These are phyloP conservation scores for Areca catechu DNA, from an alignment of 176 grass and related monocot species.

Conservation along the genomic window DNA sequence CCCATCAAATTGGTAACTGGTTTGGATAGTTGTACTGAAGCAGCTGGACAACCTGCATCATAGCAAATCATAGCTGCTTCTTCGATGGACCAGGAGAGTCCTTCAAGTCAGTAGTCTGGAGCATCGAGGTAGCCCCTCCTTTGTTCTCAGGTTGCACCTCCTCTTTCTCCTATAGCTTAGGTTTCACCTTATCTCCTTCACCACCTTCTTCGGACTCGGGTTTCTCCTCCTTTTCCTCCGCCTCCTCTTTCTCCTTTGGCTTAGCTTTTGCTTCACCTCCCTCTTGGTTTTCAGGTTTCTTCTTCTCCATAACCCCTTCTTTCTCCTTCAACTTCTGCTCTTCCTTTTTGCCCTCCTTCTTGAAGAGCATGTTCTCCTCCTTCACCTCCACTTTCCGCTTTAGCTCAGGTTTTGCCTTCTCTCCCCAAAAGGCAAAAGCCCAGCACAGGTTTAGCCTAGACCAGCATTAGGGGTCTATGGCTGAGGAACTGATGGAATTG, in stretches of 20 bases:
- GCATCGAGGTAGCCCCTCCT: constrained; percentile 42
- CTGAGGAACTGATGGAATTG: no score
- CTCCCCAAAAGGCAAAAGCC: no score
- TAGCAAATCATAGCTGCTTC: constrained; percentile 57
- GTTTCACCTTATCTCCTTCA: background rate
- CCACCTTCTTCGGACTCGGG: background rate
- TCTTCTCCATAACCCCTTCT: background rate
- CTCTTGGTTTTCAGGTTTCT: background rate
- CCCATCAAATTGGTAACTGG: no score
- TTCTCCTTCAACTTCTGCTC: background rate
- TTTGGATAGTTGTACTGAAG: constrained; percentile 78
- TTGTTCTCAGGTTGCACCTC: background rate
- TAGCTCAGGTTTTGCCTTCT: no score
- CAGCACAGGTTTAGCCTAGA: no score
- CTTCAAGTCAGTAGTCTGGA: constrained; percentile 62
- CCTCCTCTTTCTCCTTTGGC: no score
- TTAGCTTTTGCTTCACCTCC: background rate
- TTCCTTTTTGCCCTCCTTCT: background rate
- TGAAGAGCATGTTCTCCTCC: no score
- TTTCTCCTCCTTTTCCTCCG: no score
- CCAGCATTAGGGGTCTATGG: no score
- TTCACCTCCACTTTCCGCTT: no score
- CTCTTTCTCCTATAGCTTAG: constrained; percentile 8
- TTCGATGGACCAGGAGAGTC: constrained; percentile 55
- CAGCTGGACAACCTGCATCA: constrained; percentile 72